Evolutionary conservation across 2,329 filamentous ascomycete species (phyloP), one percentile per base, ranked within the genome.

Genomic region (Elsinoe australis): DNA sequence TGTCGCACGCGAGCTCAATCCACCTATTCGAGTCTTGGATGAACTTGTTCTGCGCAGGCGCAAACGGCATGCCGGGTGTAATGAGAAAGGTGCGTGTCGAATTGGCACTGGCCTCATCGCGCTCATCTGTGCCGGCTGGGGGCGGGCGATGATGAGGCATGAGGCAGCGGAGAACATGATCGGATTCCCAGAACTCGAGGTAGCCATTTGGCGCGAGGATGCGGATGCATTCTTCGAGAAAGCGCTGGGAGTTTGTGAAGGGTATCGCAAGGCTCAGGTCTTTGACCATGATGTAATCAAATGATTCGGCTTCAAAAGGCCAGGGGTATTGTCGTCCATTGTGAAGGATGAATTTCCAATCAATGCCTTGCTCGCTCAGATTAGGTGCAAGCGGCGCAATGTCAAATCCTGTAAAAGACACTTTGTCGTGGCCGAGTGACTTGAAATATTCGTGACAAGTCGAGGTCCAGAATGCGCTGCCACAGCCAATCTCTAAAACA

Each of bases 201-300:
- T 80, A 79, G 3, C 90, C 90, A 12, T 86, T 87, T 0, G 85
- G 82, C 55, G 76, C 80, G 28, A 95, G 70, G 9, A 94, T 68
- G 14, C 89, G 83, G 36, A 90, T 69, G 53, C 82, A 83, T 61
- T 95, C 87, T 54, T 86, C 83, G 51, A 81, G 62, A n/a, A 78
- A 67, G 18, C 64, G 62, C 35, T 75, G 70, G 26, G 80, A 76
- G 50, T 78, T 70, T 3, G 71, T 71, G 35, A 77, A 68, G 19
- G 77, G 76, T 5, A 83, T 72, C n/a, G 79, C 76, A 54, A 92
- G 72, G 47, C 80, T 82, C 58, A 87, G 70, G 61, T 95, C 88
- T 64, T 95, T 95, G 60, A 87, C 75, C 72, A 95, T 87, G 58
- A 96, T 76, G 32, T 95, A 74, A 62, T 95, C 87, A 63, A 94